phyloP scores from a whole-genome alignment of 805 yeast genomes.

The Kuraishia piskuri region DNA sequence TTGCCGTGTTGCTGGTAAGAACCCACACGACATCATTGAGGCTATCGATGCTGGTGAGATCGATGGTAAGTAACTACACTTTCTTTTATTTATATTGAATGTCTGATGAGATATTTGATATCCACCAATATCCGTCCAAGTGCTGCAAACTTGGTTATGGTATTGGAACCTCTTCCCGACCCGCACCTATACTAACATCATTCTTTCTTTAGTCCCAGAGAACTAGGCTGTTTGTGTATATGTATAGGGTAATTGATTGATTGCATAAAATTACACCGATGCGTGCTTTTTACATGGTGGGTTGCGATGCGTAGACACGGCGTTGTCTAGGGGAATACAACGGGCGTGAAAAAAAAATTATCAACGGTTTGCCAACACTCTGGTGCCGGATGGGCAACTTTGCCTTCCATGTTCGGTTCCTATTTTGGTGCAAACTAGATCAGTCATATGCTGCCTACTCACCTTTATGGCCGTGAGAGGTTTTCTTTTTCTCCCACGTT shows the following conservation, averaged over 20 bases:
- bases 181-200: slow-evolving; percentile 1
- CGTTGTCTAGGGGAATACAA: not conserved
- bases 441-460: slow-evolving; percentile 54
- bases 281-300: not conserved
- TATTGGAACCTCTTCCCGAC: not conserved
- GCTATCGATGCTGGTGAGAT: slow-evolving; percentile 98
- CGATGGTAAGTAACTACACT: slow-evolving; percentile 43
- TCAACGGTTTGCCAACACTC: slow-evolving; percentile 80
- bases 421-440: slow-evolving; percentile 89
- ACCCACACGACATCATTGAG: slow-evolving; percentile 98
- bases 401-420: slow-evolving; percentile 59
- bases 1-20: slow-evolving; percentile 98
- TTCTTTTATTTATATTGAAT: slow-evolving; percentile 2
- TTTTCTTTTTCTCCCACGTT: slow-evolving; percentile 6
- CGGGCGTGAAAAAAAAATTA: too few species aligned
- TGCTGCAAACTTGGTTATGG: not conserved
- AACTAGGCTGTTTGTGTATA: slow-evolving; percentile 34
- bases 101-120: too few species aligned
- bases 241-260: not conserved
- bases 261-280: not conserved
- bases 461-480: slow-evolving; percentile 37
- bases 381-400: slow-evolving; percentile 53
- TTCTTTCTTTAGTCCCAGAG: slow-evolving; percentile 45
- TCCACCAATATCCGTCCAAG: slow-evolving; percentile 14
- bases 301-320: not conserved